Evolutionary conservation across 257 asterid species (phyloP), one percentile per base, ranked within the genome.

Genomic region (Nicotiana paniculata): DNA sequence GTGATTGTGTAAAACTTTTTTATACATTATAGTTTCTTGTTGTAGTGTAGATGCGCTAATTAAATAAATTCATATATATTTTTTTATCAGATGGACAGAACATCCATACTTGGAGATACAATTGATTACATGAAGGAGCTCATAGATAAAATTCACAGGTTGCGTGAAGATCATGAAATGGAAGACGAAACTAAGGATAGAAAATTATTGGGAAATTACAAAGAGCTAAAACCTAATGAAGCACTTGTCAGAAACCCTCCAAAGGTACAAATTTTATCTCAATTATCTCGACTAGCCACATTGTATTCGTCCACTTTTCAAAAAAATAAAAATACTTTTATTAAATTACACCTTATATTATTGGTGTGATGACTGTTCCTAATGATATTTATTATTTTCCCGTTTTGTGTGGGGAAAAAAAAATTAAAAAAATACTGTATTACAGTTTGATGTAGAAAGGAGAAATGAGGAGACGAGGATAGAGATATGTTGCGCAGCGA

Each of bases 81-180:
- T 39, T 6, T 21, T 53, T 66, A 55, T 69, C 90, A 93, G 98
- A 95, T 93, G 98, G 98, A 95, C 72, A 88, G 98, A 85, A 93
- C 97, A 63, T 90, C 98, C 16, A 95, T 95, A 77, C 93, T 95
- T 9, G 98, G 98, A 24, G 98, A 92, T 77, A 86, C 97, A 55
- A 95, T 95, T 59, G 98, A 95, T 78, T 95, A 93, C 85, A 85
- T 91, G 91, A 92, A 87, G 86, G 98, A 93, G 88, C 90, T 93
- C 8, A 87, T 89, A 3, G 91, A 92, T 6, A 95, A 92, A 88
- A 93, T 95, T 62, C 86, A 85, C 1, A 89, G 88, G 80, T 81
- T 90, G 72, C 83, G 83, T 2, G 90, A 89, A 68, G 88, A 87
- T 12, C 9, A 24, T 68, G 88, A 83, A 33, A n/a, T 48, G 28